phyloP scores from a whole-genome alignment of 345 rosid genomes.

The Laguncularia racemosa region DNA sequence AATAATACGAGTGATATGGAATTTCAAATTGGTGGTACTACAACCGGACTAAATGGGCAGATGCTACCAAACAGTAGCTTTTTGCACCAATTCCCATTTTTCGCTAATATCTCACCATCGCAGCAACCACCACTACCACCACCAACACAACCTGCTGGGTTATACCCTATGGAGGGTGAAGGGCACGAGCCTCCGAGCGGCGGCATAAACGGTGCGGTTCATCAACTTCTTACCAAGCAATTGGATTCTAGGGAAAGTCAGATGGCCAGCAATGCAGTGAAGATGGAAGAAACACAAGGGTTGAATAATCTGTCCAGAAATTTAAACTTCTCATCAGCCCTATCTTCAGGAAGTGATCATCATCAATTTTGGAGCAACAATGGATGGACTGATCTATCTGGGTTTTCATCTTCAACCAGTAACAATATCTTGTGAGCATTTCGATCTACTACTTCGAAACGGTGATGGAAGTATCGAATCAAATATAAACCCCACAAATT shows the following conservation, averaged over 20 bases:
- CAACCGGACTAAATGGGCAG: slow-evolving; percentile 8
- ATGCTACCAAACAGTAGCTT: slow-evolving; percentile 21
- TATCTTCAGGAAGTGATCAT: slow-evolving; percentile 24
- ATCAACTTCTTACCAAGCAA: slow-evolving; percentile 21
- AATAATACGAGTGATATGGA: slow-evolving; percentile 13
- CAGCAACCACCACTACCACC: slow-evolving; percentile 11
- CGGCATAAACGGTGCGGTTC: slow-evolving; percentile 1
- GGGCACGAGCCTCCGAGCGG: slow-evolving; percentile 15
- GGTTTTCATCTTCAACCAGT: slow-evolving; percentile 34
- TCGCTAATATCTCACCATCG: slow-evolving; percentile 5
- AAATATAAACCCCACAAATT: too few relatives aligned
- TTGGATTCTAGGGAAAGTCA: slow-evolving; percentile 19
- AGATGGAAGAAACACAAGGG: slow-evolving; percentile 36
- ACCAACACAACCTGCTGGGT: slow-evolving; percentile 5
- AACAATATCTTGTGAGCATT: slow-evolving; percentile 31
- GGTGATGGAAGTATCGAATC: too few relatives aligned
- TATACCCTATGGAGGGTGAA: slow-evolving; percentile 26
- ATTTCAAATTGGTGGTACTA: slow-evolving; percentile 19
- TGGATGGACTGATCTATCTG: slow-evolving; percentile 52
- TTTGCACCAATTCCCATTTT: slow-evolving; percentile 33
- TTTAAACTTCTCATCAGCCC: slow-evolving; percentile 31
- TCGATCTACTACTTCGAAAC: too few relatives aligned
- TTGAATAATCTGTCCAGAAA: slow-evolving; percentile 40
- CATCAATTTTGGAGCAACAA: slow-evolving; percentile 33
- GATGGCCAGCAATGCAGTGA: slow-evolving; percentile 7